Base-by-base conservation (phyloP, 2,329 filamentous ascomycete species). In the Meredithiella fracta region DNA sequence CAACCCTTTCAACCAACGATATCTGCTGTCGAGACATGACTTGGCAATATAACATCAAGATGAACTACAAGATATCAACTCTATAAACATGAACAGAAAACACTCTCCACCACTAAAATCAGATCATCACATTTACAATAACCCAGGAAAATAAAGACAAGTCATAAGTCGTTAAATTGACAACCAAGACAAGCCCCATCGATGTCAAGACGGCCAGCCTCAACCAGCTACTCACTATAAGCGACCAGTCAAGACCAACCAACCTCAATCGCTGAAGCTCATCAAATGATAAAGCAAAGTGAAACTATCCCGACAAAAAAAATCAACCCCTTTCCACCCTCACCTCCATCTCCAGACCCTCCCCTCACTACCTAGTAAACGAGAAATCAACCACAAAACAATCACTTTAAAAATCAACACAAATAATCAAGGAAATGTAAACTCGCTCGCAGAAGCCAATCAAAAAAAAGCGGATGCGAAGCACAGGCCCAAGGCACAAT, bases 361-460 rank as follows among this genome's bases (percentile, higher is more conserved):
- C n/a, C n/a, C n/a, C n/a, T n/a, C n/a, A n/a, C n/a, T n/a, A n/a
- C n/a, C n/a, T n/a, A n/a, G n/a, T 51, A 37, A 34, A 55, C 44
- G 17, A 50, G 40, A 17, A 31, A n/a, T 8, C 31, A 47, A 57
- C n/a, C 53, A 53, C 42, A 23, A 26, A 38, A 34, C 9, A 20
- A 49, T 47, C 31, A 17, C 11, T 42, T n/a, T n/a, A 42, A 42
- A 42, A 42, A 26, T 40, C 15, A 49, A 56, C 25, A 34, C 37
- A 54, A 40, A 42, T 38, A 34, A 40, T 14, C 17, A 49, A 57
- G 20, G 25, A 53, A 47, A 37, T 52, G 29, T 49, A 34, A 54
- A 51, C 54, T 42, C 49, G 51, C 57, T 53, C 37, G 53, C 40
- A 47, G 47, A 51, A n/a, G 47, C 22, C 26, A n/a, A 55, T 20